Evolutionary conservation across 2,329 filamentous ascomycete species (phyloP).

Genomic region (Claviceps arundinis): DNA sequence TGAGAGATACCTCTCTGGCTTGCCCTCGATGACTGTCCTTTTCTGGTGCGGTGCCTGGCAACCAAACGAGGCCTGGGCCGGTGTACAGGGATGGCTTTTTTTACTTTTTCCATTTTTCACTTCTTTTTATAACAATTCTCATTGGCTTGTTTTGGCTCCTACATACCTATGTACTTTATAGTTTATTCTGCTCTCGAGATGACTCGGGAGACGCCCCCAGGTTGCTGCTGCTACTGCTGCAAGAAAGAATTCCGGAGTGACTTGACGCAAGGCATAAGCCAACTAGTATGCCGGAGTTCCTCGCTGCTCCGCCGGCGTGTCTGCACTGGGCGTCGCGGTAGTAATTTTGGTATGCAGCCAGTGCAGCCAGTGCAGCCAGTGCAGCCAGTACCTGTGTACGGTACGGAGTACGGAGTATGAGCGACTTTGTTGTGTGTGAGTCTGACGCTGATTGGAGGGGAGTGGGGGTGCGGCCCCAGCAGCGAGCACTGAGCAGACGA

Average conservation of each 20-base stretch:
- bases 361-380: no score
- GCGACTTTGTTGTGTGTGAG: slow-evolving; percentile 1
- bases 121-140: no score
- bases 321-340: background rate
- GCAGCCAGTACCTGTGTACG: no score
- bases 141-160: no score
- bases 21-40: background rate
- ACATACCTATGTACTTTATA: no score
- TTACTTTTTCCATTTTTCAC: background rate
- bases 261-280: background rate
- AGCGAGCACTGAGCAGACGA: background rate
- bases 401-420: background rate
- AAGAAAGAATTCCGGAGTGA: background rate
- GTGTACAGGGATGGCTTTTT: background rate
- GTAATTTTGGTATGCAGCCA: background rate
- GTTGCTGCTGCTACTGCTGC: no score
- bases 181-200: background rate
- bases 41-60: background rate
- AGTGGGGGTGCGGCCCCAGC: background rate
- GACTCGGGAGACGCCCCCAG: no score
- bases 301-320: background rate
- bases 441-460: background rate
- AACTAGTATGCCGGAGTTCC: slow-evolving; percentile 2
- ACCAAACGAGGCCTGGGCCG: background rate
- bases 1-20: no score